Evolutionary conservation across 208 protist species (phyloP).

Genomic region (Trichomonas gallinae): DNA sequence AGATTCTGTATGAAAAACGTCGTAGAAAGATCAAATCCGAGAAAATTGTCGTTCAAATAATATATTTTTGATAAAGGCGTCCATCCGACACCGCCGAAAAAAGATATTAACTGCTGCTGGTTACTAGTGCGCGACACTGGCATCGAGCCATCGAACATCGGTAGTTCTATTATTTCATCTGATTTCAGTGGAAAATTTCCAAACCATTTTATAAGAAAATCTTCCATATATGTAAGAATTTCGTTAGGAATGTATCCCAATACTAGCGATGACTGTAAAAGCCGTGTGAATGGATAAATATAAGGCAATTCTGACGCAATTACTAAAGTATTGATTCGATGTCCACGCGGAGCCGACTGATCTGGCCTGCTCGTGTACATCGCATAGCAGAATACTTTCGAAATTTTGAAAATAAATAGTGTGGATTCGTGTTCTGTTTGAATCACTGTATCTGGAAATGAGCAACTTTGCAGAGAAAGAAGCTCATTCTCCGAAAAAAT

Average conservation of each 20-base stretch:
- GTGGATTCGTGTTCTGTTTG: neutral
- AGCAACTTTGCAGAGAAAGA: neutral
- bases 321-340: neutral
- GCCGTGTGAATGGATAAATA: neutral
- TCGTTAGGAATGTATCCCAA: neutral
- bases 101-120: neutral
- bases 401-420: neutral
- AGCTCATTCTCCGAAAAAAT: neutral
- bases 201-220: neutral
- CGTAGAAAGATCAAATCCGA: neutral
- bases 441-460: slow-evolving; percentile 1
- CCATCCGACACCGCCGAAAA: neutral
- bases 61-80: neutral
- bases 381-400: neutral
- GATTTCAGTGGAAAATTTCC: neutral
- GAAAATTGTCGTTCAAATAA: neutral
- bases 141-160: neutral
- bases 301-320: neutral
- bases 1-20: neutral
- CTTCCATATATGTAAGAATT: neutral
- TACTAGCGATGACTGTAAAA: neutral
- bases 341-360: neutral
- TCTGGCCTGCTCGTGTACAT: neutral
- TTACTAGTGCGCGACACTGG: neutral
- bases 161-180: neutral